Base-by-base conservation (phyloP, 352 stramenopile genomes). In the Bremia lactucae region DNA sequence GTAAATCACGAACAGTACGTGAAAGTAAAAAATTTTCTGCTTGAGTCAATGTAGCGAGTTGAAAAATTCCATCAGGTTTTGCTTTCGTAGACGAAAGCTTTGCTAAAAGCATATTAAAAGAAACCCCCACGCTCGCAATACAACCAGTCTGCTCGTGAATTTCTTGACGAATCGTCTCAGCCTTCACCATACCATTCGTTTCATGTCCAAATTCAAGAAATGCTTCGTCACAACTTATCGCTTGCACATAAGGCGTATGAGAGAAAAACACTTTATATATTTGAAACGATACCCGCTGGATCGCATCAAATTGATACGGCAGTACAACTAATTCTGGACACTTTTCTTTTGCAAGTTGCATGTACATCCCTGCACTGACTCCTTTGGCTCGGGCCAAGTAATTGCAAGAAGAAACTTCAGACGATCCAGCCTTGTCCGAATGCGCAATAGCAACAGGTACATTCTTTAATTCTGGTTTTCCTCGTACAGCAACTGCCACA, bases 201-300 rank as follows among this genome's bases (percentile, higher is more conserved):
- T 62, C 63, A 20, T 55, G 54, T 3, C 50, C 67, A 59, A 87
- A 83, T 60, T 98, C 89, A 18, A 98, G 55, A 45, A 95, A 97
- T 0, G 87, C 82, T 76, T 98, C 94, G 56, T 98, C 94, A 50
- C 93, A 98, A 24, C 88, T 97, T 14, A 98, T 83, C n/a, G 86
- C 73, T 63, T 98, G 88, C 10, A 97, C 87, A 15, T 81, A 78
- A 0, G 80, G 83, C 6, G 86, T 94, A 26, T 78, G 72, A 1
- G 69, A 68, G 46, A 95, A 91, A 50, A 87, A 93, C 49, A 95
- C 94, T 44, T 83, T 59, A 62, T 96, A 97, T 31, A 98, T 89
- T 55, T 95, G 75, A 22, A 86, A 82, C 13, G 90, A 96, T 8
- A 96, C 83, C 31, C 88, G 67, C 64, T 96, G 60, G 46, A 92